Evolutionary conservation across 257 asterid species (phyloP).

Genomic region (Forsythia viridissima): DNA sequence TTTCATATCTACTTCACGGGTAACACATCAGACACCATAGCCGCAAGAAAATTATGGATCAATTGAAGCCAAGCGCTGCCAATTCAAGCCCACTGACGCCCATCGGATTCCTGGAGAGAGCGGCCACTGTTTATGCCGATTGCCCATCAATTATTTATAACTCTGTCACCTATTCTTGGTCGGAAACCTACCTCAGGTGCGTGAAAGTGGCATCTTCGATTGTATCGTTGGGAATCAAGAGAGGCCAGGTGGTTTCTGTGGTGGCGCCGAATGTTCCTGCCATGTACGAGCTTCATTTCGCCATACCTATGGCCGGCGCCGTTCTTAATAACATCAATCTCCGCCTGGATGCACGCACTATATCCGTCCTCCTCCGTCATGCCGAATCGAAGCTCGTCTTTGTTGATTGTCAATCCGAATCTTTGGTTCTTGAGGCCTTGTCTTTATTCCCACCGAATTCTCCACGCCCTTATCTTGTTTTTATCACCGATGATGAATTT

Average conservation of each 20-base stretch:
- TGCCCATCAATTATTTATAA: constrained; percentile 56
- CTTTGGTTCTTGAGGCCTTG: constrained; percentile 49
- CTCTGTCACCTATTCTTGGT: constrained; percentile 52
- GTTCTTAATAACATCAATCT: constrained; percentile 60
- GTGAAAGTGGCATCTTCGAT: constrained; percentile 57
- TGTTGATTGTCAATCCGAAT: constrained; percentile 52
- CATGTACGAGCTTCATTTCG: constrained; percentile 80
- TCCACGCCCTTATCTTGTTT: constrained; percentile 42
- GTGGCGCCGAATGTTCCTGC: constrained; percentile 75
- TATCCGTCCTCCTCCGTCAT: constrained; percentile 60
- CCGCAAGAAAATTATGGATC: constrained; percentile 26
- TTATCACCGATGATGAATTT: constrained; percentile 30
- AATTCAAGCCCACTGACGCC: constrained; percentile 70
- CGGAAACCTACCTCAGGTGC: constrained; percentile 52
- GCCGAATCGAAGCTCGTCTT: constrained; percentile 58
- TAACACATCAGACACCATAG: neutral
- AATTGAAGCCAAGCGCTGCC: constrained; percentile 41
- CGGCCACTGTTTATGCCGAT: constrained; percentile 61
- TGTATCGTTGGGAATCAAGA: constrained; percentile 45
- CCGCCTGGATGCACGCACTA: constrained; percentile 69
- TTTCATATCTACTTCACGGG: neutral
- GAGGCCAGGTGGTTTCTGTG: constrained; percentile 63
- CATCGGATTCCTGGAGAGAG: constrained; percentile 52
- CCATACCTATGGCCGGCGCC: constrained; percentile 81
- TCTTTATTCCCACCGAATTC: constrained; percentile 43